Evolutionary conservation across 805 yeast species (phyloP).

Genomic region (Debaryomyces hansenii): DNA sequence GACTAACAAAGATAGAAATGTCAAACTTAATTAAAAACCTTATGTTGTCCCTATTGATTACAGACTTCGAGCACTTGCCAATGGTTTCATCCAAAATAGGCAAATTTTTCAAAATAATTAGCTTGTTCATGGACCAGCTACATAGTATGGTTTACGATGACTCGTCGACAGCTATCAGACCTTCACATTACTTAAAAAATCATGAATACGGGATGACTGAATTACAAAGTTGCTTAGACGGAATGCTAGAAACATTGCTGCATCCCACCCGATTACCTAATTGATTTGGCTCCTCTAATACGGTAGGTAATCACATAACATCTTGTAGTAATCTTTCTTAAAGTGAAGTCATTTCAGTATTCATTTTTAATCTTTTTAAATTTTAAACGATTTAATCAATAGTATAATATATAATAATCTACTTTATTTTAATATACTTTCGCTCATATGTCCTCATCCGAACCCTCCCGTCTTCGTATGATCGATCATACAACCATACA

Average conservation of each 20-base stretch:
- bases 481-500: too few relatives aligned
- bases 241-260: slow-evolving; percentile 16
- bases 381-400: too few relatives aligned
- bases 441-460: too few relatives aligned
- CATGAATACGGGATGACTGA: slow-evolving; percentile 11
- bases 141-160: slow-evolving; percentile 27
- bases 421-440: too few relatives aligned
- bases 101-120: slow-evolving; percentile 21
- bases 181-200: slow-evolving; percentile 27
- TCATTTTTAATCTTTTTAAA: too few relatives aligned
- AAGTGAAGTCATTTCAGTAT: too few relatives aligned
- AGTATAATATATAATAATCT: too few relatives aligned
- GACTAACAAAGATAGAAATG: slow-evolving; percentile 25
- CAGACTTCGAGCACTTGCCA: slow-evolving; percentile 28
- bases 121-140: slow-evolving; percentile 30
- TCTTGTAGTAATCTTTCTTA: too few relatives aligned
- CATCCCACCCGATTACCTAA: background rate
- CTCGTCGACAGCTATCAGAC: slow-evolving; percentile 15
- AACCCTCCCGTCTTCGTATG: too few relatives aligned
- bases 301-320: too few relatives aligned
- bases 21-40: slow-evolving; percentile 32
- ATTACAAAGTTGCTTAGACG: slow-evolving; percentile 25
- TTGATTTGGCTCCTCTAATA: background rate
- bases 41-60: slow-evolving; percentile 33
- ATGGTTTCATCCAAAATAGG: slow-evolving; percentile 25